phyloP scores from a whole-genome alignment of 495 filamentous ascomycete genomes.

The Penicillium cosmopolitanum region DNA sequence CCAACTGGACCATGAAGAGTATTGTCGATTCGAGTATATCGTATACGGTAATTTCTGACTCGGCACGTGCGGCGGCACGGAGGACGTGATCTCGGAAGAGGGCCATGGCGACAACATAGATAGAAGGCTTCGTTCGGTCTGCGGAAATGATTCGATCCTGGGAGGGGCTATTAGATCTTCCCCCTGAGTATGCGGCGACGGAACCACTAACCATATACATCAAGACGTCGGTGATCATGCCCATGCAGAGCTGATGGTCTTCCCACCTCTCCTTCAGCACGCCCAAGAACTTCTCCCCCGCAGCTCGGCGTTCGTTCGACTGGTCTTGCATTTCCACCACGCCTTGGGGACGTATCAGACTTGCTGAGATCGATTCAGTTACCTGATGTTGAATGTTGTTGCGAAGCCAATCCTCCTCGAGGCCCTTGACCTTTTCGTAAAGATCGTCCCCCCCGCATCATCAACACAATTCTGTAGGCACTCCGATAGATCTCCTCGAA shows the following conservation, averaged over 20 bases:
- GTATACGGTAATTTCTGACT: slow-evolving; percentile 56
- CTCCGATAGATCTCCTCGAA: slow-evolving; percentile 96
- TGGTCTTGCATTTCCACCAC: slow-evolving; percentile 53
- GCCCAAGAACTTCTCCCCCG: slow-evolving; percentile 81
- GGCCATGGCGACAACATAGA: slow-evolving; percentile 81
- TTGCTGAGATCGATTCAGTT: slow-evolving; percentile 61
- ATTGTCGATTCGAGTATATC: slow-evolving; percentile 78
- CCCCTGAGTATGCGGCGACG: not conserved
- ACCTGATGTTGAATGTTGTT: slow-evolving; percentile 68
- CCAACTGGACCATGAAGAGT: slow-evolving; percentile 89
- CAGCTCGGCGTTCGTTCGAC: slow-evolving; percentile 73
- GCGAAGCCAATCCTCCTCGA: slow-evolving; percentile 80
- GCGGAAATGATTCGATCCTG: slow-evolving; percentile 77
- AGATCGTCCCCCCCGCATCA: slow-evolving; percentile 85
- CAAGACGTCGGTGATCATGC: slow-evolving; percentile 94
- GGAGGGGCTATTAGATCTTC: slow-evolving; percentile 7
- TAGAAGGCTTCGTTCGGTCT: slow-evolving; percentile 73
- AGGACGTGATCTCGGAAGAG: slow-evolving; percentile 87
- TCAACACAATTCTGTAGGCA: slow-evolving; percentile 93
- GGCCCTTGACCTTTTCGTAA: slow-evolving; percentile 75
- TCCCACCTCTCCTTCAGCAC: slow-evolving; percentile 79
- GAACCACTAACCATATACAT: slow-evolving; percentile 84
- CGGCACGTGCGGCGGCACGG: slow-evolving; percentile 49
- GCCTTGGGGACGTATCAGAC: slow-evolving; percentile 51
- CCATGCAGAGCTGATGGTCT: slow-evolving; percentile 89